Percentiles rank a stretch among this genome's conserved stretches.
These are phyloP conservation scores for Dovyalis caffra DNA, from an alignment of 345 rosid species.

Conservation along the genomic window DNA sequence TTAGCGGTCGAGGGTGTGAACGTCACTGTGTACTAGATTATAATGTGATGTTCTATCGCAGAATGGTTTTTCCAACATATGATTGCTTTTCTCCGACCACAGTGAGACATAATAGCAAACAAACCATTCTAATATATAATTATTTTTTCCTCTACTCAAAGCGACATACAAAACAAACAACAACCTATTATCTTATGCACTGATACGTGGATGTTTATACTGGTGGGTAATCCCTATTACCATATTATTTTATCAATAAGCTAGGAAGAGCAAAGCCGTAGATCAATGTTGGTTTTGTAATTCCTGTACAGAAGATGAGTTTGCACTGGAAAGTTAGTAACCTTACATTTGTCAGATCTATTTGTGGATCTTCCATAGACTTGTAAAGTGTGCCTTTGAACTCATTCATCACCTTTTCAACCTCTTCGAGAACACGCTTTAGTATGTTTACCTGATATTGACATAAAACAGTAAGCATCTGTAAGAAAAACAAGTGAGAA, in stretches of 20 bases:
- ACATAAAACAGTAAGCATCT: conserved; percentile 1
- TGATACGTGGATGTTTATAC: not conserved
- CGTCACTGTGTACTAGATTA: not conserved
- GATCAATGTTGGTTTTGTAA: not conserved
- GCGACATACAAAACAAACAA: not conserved
- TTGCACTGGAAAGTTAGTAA: not conserved
- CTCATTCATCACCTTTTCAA: conserved; percentile 94
- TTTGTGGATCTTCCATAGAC: conserved; percentile 94
- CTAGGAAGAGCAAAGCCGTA: not conserved
- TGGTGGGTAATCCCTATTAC: not conserved
- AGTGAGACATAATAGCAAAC: not conserved
- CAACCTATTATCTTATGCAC: not conserved
- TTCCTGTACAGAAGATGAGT: not conserved
- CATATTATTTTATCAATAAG: not conserved
- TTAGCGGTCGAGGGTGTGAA: not conserved
- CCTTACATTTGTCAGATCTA: conserved; percentile 83
- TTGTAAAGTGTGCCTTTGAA: conserved; percentile 90
- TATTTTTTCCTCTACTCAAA: not conserved
- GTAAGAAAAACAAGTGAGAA: not conserved
- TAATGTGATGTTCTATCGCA: not conserved
- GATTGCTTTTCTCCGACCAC: not conserved
- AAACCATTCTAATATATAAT: not conserved
- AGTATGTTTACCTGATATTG: conserved; percentile 84
- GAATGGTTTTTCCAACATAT: conserved; percentile 1
- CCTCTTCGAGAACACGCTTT: conserved; percentile 98